Percentiles rank a stretch among this genome's conserved stretches.
phyloP scores from a whole-genome alignment of 345 rosid species.

The Odontarrhena argentea region DNA sequence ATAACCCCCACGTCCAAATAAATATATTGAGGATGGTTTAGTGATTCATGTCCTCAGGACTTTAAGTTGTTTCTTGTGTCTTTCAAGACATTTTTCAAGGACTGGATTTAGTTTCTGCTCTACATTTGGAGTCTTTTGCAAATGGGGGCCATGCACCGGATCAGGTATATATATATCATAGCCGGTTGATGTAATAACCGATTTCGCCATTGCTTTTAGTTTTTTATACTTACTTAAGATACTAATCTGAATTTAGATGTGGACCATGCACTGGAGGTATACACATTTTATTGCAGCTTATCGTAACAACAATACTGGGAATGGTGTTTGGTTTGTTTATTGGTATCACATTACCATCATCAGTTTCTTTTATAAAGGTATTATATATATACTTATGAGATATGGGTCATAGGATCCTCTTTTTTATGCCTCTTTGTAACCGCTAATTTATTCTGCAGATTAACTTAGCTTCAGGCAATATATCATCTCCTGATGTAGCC shows the following conservation, averaged over 20 bases:
- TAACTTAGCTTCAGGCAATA: conserved; percentile 57
- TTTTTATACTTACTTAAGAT: no score
- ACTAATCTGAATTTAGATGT: conserved; percentile 40
- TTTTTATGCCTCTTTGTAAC: not conserved
- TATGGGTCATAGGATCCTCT: not conserved
- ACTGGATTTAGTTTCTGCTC: no score
- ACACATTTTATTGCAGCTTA: conserved; percentile 35
- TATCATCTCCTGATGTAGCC: conserved; percentile 52
- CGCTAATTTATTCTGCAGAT: conserved; percentile 57
- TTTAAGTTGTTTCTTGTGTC: no score
- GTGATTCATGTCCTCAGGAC: no score
- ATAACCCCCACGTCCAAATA: no score
- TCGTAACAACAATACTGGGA: conserved; percentile 60
- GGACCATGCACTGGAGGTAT: conserved; percentile 69
- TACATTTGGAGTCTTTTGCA: no score
- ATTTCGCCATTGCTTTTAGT: no score
- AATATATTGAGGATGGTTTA: no score
- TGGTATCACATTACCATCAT: conserved; percentile 71
- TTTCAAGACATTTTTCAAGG: no score
- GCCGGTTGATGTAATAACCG: no score
- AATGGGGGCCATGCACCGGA: no score
- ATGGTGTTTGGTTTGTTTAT: conserved; percentile 71
- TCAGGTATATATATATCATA: no score
- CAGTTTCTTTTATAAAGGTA: conserved; percentile 68
- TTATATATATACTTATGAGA: not conserved